Percentiles rank a stretch among this genome's conserved stretches.
phyloP scores from a whole-genome alignment of 805 yeast species.

The Cyberlindnera japonica region DNA sequence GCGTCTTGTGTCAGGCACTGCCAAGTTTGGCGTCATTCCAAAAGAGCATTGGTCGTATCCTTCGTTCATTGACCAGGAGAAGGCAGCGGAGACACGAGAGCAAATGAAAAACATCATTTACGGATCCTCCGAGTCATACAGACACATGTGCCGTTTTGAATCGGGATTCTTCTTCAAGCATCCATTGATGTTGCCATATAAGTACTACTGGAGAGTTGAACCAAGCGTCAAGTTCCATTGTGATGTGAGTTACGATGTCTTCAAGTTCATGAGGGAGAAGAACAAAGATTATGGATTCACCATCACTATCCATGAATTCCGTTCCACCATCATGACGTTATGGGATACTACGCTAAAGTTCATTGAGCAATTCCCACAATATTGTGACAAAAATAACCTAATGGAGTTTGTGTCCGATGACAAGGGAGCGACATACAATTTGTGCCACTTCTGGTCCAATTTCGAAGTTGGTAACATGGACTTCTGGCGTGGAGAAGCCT shows the following conservation, averaged over 20 bases:
- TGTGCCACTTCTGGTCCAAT: constrained; percentile 91
- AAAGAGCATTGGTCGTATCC: constrained; percentile 87
- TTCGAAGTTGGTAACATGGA: constrained; percentile 76
- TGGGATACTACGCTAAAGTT: constrained; percentile 72
- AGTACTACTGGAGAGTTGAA: constrained; percentile 94
- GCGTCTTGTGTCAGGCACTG: constrained; percentile 68
- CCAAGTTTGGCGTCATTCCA: constrained; percentile 79
- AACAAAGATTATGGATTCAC: constrained; percentile 74
- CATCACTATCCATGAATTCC: constrained; percentile 72
- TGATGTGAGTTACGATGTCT: constrained; percentile 77
- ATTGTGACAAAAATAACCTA: constrained; percentile 56
- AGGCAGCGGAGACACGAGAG: constrained; percentile 54
- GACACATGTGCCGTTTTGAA: constrained; percentile 92
- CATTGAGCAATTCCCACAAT: constrained; percentile 55
- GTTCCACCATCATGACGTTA: constrained; percentile 66
- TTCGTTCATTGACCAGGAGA: constrained; percentile 69
- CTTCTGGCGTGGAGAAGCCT: constrained; percentile 73
- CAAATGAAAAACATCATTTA: constrained; percentile 56
- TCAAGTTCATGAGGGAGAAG: constrained; percentile 78
- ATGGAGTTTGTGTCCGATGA: constrained; percentile 70
- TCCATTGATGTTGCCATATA: constrained; percentile 68
- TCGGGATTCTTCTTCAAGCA: constrained; percentile 88
- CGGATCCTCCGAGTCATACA: constrained; percentile 63
- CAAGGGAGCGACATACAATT: constrained; percentile 66
- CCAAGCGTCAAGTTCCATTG: constrained; percentile 79